Evolutionary conservation across 441 rosid species (phyloP).

Genomic region (Metrosideros polymorpha): DNA sequence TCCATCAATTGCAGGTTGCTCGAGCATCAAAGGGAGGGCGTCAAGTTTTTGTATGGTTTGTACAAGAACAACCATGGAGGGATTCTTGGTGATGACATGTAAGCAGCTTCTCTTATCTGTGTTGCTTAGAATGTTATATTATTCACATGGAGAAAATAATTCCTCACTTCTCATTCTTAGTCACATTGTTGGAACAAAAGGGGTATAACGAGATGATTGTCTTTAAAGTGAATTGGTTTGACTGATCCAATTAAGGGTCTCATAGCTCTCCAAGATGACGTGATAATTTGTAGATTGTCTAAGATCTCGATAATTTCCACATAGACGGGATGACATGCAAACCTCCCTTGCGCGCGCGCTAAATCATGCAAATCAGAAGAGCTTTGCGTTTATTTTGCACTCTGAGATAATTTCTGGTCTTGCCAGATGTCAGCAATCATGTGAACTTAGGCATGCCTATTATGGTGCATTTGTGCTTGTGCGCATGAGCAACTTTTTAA

Average conservation of each 20-base stretch:
- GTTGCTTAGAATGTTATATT: background rate
- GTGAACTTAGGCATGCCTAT: background rate
- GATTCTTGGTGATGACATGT: conserved; percentile 97
- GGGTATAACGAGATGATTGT: background rate
- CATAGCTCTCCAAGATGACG: background rate
- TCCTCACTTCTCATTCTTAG: background rate
- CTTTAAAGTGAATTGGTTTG: background rate
- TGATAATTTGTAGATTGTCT: background rate
- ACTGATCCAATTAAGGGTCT: background rate
- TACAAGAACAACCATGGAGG: conserved; percentile 83
- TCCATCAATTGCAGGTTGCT: conserved; percentile 90
- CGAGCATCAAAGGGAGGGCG: conserved; percentile 83
- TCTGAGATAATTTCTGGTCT: background rate
- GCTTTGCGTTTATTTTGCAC: background rate
- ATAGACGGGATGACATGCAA: background rate
- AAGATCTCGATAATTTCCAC: background rate
- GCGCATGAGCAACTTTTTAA: background rate
- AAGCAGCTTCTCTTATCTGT: conserved; percentile 10
- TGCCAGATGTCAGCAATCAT: background rate
- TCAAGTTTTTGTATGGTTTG: conserved; percentile 60
- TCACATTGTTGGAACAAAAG: background rate
- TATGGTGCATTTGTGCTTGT: background rate
- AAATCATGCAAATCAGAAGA: background rate
- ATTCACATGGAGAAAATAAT: background rate
- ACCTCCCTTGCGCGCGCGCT: accelerated